Evolutionary conservation across 768 basidiomycete genomes (phyloP).

Genomic region (Mycena galericulata): DNA sequence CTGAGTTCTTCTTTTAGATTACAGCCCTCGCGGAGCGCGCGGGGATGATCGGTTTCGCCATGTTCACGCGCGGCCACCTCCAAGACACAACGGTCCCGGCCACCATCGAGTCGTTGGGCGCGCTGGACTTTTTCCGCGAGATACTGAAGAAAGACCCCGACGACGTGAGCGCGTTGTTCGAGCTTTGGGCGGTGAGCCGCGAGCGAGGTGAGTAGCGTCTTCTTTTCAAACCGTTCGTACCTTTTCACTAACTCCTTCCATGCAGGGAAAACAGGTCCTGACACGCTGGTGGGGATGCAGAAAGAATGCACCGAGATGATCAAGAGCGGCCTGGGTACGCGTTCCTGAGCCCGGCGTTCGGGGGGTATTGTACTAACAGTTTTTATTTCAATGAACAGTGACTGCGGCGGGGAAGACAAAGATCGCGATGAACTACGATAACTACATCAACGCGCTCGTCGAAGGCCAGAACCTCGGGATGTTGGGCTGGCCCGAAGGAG

Average conservation of each 20-base stretch:
- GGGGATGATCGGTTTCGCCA: neutral
- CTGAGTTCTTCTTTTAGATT: no score
- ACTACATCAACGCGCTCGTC: slow-evolving; percentile 30
- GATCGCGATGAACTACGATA: slow-evolving; percentile 37
- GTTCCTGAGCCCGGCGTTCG: neutral
- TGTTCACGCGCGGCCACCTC: no score
- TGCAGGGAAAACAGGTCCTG: no score
- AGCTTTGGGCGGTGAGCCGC: neutral
- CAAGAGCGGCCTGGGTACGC: no score
- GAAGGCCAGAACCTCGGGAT: slow-evolving; percentile 25
- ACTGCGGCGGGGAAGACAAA: no score
- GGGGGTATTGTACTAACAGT: no score
- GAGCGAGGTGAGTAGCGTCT: no score
- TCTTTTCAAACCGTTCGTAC: no score
- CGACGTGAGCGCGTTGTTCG: neutral
- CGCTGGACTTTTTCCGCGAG: slow-evolving; percentile 4
- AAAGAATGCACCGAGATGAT: no score
- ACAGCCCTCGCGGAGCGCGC: neutral
- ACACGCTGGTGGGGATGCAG: no score
- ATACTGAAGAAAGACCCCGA: slow-evolving; percentile 4
- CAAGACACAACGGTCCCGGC: neutral
- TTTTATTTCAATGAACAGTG: no score
- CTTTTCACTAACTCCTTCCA: no score
- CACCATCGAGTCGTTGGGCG: neutral
- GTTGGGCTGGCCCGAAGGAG: slow-evolving; percentile 31